Percentiles rank a stretch among this genome's conserved stretches.
Evolutionary conservation across 345 rosid species (phyloP).

Genomic region (Mallotus nudiflorus): DNA sequence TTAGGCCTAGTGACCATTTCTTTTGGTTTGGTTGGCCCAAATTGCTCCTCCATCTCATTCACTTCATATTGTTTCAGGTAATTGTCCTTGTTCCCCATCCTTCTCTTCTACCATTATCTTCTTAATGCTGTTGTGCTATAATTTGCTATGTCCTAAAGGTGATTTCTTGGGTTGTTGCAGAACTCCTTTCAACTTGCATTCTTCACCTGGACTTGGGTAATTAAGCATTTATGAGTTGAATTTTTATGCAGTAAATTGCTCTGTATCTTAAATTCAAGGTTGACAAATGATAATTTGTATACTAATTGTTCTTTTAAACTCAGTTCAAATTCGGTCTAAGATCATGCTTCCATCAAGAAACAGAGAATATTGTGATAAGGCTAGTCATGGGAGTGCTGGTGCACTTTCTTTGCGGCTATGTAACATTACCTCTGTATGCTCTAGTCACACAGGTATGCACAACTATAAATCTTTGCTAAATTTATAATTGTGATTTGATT

Average conservation of each 20-base stretch:
- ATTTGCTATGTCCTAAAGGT: too few species aligned
- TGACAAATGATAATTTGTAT: too few species aligned
- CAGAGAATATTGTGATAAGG: conserved; percentile 45
- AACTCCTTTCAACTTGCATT: conserved; percentile 88
- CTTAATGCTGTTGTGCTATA: too few species aligned
- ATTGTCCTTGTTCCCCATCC: background rate
- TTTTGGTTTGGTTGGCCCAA: conserved; percentile 64
- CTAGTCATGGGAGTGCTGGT: conserved; percentile 45
- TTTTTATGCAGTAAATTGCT: background rate
- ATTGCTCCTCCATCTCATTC: conserved; percentile 52
- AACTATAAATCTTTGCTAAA: background rate
- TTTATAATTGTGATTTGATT: too few species aligned
- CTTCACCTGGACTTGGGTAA: conserved; percentile 90
- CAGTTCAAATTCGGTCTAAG: conserved; percentile 57
- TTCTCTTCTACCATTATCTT: background rate
- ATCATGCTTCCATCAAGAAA: conserved; percentile 55
- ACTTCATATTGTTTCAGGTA: conserved; percentile 64
- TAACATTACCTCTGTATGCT: conserved; percentile 64
- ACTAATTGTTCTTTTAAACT: background rate
- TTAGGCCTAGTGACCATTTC: conserved; percentile 55
- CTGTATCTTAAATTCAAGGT: too few species aligned
- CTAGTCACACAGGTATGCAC: conserved; percentile 52
- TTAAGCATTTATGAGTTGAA: conserved; percentile 5
- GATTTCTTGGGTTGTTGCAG: conserved; percentile 37
- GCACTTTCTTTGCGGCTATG: conserved; percentile 58